Conservation (phyloP, 768 basidiomycete genomes). For the Lactarius deliciosus region DNA sequence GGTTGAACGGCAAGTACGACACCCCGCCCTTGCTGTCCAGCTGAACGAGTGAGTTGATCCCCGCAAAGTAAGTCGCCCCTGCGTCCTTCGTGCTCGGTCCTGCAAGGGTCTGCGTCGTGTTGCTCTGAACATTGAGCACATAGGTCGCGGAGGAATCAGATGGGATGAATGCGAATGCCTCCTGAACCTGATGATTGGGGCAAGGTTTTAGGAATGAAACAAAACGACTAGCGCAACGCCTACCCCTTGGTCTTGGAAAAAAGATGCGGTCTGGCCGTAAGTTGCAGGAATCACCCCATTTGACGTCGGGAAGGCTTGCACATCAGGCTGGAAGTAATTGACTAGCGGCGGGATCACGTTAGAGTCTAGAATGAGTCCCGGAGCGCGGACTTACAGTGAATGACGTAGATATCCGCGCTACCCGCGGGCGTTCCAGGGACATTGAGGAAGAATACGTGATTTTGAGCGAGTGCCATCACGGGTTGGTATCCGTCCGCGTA, state of each 20-base stretch:
- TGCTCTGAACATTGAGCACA: slow-evolving; percentile 70
- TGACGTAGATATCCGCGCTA: slow-evolving; percentile 75
- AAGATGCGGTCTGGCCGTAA: slow-evolving; percentile 66
- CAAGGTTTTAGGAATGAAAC: neutral
- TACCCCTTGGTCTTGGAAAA: slow-evolving; percentile 60
- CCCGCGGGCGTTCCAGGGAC: slow-evolving; percentile 68
- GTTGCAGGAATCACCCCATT: slow-evolving; percentile 64
- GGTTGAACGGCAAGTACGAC: slow-evolving; percentile 58
- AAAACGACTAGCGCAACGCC: slow-evolving; percentile 29
- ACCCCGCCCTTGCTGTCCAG: slow-evolving; percentile 60
- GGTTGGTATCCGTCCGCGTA: slow-evolving; percentile 59
- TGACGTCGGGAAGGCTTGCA: slow-evolving; percentile 54
- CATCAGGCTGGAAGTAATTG: slow-evolving; percentile 73
- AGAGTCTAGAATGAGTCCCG: neutral
- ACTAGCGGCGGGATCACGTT: slow-evolving; percentile 41
- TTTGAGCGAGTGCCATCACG: slow-evolving; percentile 80
- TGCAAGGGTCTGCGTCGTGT: slow-evolving; percentile 59
- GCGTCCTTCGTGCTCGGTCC: slow-evolving; percentile 63
- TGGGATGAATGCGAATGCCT: slow-evolving; percentile 77
- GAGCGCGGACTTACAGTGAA: slow-evolving; percentile 66
- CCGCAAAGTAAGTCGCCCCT: slow-evolving; percentile 61
- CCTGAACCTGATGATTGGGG: slow-evolving; percentile 49
- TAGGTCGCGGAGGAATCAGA: slow-evolving; percentile 72
- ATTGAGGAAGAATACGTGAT: slow-evolving; percentile 82
- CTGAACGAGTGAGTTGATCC: slow-evolving; percentile 61